Evolutionary conservation across 768 basidiomycete species (phyloP).

Genomic region (Suillus tomentosus): DNA sequence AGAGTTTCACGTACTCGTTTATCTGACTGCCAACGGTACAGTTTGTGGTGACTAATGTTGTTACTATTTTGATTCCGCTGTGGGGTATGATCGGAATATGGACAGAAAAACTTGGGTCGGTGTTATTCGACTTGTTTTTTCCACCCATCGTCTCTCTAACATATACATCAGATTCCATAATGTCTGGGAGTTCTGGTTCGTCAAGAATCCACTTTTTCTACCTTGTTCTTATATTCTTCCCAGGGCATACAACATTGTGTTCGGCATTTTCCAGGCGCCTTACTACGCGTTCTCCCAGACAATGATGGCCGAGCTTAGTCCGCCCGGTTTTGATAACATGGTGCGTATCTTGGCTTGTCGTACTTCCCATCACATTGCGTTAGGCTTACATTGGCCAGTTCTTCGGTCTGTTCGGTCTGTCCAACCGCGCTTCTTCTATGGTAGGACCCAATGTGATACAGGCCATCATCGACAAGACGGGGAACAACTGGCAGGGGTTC

Average conservation of each 20-base stretch:
- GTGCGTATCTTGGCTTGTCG: conserved; percentile 27
- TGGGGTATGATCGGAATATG: conserved; percentile 90
- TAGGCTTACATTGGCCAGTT: conserved; percentile 46
- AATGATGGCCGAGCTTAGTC: conserved; percentile 88
- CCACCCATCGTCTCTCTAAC: background rate
- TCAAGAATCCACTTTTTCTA: conserved; percentile 9
- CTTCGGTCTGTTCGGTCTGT: conserved; percentile 85
- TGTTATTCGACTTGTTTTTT: background rate
- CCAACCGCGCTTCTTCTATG: conserved; percentile 84
- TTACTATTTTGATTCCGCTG: conserved; percentile 75
- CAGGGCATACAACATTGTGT: conserved; percentile 79
- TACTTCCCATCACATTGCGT: background rate
- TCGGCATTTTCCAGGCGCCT: conserved; percentile 82
- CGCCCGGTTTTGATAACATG: conserved; percentile 87
- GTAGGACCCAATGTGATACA: conserved; percentile 87
- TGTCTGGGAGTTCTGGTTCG: conserved; percentile 84
- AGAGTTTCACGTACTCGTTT: background rate
- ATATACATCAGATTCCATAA: conserved; percentile 61
- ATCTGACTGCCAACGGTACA: conserved; percentile 26
- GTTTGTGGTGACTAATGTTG: conserved; percentile 78
- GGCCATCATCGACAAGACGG: conserved; percentile 72
- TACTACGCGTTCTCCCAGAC: conserved; percentile 88
- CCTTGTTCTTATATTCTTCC: conserved; percentile 1
- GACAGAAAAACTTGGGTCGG: conserved; percentile 71
- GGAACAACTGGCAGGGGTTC: conserved; percentile 82